phyloP scores from a whole-genome alignment of 345 rosid species.

The Salix koriyanagi region DNA sequence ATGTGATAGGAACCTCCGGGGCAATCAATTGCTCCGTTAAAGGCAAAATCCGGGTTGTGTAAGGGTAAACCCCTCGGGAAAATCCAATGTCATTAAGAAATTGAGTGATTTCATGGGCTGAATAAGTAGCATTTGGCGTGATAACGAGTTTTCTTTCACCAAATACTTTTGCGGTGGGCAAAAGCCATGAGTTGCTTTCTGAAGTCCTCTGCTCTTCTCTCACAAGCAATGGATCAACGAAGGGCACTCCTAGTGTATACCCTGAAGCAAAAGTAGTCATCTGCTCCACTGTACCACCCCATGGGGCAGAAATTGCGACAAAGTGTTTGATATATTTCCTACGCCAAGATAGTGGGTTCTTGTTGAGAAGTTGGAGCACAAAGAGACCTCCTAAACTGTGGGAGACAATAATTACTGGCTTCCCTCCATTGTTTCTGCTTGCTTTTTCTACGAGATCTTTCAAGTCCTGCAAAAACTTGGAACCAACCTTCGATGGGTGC shows the following conservation, averaged over 20 bases:
- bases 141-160: constrained; percentile 41
- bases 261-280: constrained; percentile 76
- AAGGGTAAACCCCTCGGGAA: constrained; percentile 54
- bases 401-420: constrained; percentile 64
- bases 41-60: constrained; percentile 52
- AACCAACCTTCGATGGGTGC: constrained; percentile 60
- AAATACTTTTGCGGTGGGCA: constrained; percentile 56
- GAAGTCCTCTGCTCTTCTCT: constrained; percentile 71
- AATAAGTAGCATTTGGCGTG: constrained; percentile 44
- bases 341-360: constrained; percentile 64
- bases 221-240: constrained; percentile 71
- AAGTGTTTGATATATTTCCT: constrained; percentile 60
- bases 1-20: constrained; percentile 63
- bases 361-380: constrained; percentile 57
- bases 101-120: constrained; percentile 40
- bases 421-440: constrained; percentile 50
- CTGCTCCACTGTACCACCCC: constrained; percentile 67
- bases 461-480: constrained; percentile 59
- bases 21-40: constrained; percentile 28
- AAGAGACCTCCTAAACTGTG: constrained; percentile 91
- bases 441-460: constrained; percentile 56
- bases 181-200: constrained; percentile 82
- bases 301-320: constrained; percentile 68
- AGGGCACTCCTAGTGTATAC: constrained; percentile 61
- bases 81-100: constrained; percentile 67